These are phyloP conservation scores for Plasmodium coatneyi DNA, from an alignment of 169 alveolate genomes.

Conservation along the genomic window DNA sequence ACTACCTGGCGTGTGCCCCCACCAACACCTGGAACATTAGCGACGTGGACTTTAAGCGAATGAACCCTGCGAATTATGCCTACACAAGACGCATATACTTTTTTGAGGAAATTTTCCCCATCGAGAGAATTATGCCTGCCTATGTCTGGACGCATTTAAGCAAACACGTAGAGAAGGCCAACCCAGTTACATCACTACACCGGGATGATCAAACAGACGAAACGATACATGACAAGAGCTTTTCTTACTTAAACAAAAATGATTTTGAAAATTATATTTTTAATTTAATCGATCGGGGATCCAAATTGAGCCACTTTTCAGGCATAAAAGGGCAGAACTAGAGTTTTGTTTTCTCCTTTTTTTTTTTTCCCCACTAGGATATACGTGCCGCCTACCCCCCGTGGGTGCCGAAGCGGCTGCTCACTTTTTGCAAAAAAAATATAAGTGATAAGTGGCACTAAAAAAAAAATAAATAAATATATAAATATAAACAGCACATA, in stretches of 20 bases:
- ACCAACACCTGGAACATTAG: conserved; percentile 39
- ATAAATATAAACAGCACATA: not conserved
- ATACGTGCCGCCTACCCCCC: not conserved
- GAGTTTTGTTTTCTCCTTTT: not conserved
- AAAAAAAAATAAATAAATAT: not conserved
- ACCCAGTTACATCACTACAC: conserved; percentile 1
- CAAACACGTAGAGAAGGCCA: conserved; percentile 13
- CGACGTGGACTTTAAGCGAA: conserved; percentile 38
- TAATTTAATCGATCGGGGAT: conserved; percentile 10
- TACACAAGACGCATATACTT: conserved; percentile 60
- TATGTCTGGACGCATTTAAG: conserved; percentile 41
- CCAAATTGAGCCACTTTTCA: conserved; percentile 14
- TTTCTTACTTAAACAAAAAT: not conserved
- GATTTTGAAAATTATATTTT: conserved; percentile 46
- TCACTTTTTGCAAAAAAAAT: not conserved
- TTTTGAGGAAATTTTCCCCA: conserved; percentile 62
- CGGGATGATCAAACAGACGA: conserved; percentile 2
- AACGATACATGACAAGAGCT: conserved; percentile 28
- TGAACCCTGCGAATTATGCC: conserved; percentile 16
- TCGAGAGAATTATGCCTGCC: conserved; percentile 69
- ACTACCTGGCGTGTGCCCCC: conserved; percentile 11
- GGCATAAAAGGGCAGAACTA: not conserved
- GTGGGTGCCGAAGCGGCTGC: not conserved
- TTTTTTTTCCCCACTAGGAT: not conserved
- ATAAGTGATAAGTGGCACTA: not conserved